Conservation (phyloP, 2,329 filamentous ascomycete genomes). For the Stemphylium vesicarium region DNA sequence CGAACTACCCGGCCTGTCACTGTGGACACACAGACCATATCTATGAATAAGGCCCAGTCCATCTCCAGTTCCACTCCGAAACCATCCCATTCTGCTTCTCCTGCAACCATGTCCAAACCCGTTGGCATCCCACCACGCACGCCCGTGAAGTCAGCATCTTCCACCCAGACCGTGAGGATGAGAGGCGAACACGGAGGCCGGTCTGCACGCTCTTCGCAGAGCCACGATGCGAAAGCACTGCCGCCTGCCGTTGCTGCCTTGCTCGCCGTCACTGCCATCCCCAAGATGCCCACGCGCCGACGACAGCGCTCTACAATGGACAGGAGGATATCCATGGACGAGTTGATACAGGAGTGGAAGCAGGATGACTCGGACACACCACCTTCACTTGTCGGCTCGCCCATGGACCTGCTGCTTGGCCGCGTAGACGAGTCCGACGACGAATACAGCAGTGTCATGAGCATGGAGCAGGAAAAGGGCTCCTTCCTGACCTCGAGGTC, state of each 20-base stretch:
- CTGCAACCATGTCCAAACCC: slow-evolving; percentile 45
- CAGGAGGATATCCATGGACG: slow-evolving; percentile 60
- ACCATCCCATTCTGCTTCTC: slow-evolving; percentile 14
- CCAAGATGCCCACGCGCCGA: slow-evolving; percentile 54
- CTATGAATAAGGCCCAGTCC: slow-evolving; percentile 10
- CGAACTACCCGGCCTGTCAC: slow-evolving; percentile 20
- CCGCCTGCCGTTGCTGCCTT: slow-evolving; percentile 64
- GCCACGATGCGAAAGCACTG: slow-evolving; percentile 54
- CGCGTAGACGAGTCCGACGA: slow-evolving; percentile 57
- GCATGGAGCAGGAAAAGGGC: slow-evolving; percentile 54
- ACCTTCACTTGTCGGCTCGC: slow-evolving; percentile 52
- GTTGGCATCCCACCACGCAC: slow-evolving; percentile 51
- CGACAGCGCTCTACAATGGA: slow-evolving; percentile 51
- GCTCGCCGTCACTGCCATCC: slow-evolving; percentile 65
- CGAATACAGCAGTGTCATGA: slow-evolving; percentile 50
- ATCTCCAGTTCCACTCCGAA: slow-evolving; percentile 13
- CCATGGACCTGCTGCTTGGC: slow-evolving; percentile 63
- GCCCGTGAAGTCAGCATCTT: slow-evolving; percentile 36
- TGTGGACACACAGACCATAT: slow-evolving; percentile 14
- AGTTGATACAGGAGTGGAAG: slow-evolving; percentile 62
- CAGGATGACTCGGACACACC: slow-evolving; percentile 53
- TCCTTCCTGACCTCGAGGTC: slow-evolving; percentile 52
- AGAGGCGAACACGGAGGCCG: slow-evolving; percentile 41
- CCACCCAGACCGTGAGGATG: slow-evolving; percentile 39
- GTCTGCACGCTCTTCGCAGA: slow-evolving; percentile 32